Evolutionary conservation across 352 stramenopile genomes (phyloP), one percentile per base, ranked within the genome.

Genomic region (Phytophthora hibernalis): DNA sequence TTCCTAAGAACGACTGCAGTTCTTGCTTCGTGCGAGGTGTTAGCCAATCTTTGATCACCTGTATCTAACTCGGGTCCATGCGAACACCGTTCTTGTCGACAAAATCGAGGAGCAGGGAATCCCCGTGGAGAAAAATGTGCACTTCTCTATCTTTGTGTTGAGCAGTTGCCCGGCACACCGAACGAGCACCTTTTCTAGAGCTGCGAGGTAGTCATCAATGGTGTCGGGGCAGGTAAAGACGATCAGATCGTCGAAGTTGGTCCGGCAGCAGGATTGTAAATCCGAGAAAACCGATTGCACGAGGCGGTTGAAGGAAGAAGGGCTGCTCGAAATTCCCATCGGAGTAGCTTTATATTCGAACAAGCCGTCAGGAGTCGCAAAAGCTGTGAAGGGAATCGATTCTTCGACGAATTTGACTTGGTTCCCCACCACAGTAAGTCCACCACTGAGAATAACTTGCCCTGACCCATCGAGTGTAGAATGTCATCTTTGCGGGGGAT

Each of bases 31-130:
- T 68, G 16, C 8, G 20, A 26, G 60, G 52, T 16, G 44, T 22
- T 2, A 42, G 47, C 45, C 56, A 67, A 18, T 54, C 37, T 8
- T 24, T 20, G 11, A 57, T 74, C 12, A 18, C 15, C n/a, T 53
- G 28, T 22, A 61, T 24, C 26, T 77, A 77, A 12, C n/a, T 28
- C 1, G 55, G 63, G 31, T 68, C 68, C 33, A 72, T 60, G 0
- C 59, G 15, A 7, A 72, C 20, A 7, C 37, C 37, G 37, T 43
- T 9, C 16, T 20, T 43, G 8, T 22, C 45, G 2, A 51, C 43
- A 13, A 45, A 47, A 47, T 66, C 48, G 24, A 37, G 20, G 1
- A 66, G 49, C 49, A 60, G 2, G 58, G 58, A 10, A 59, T 60
- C 7, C 52, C 38, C 5, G 30, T 15, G 8, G 37, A 12, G 16